Evolutionary conservation across 2,329 filamentous ascomycete genomes (phyloP).

Genomic region (Aspergillus latus): DNA sequence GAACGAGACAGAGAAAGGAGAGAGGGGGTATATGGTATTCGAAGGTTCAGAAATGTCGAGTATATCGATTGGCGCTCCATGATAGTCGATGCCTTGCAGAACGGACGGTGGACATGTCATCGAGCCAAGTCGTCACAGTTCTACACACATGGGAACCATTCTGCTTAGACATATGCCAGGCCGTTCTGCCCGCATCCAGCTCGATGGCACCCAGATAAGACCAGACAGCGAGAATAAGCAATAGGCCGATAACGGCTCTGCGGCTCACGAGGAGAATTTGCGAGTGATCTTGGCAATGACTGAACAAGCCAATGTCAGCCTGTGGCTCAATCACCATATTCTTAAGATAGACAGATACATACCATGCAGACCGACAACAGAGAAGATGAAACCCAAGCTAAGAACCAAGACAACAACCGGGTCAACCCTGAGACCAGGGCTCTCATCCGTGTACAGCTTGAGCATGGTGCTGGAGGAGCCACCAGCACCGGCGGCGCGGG

Average conservation of each 20-base stretch:
- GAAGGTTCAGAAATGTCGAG: conserved; percentile 19
- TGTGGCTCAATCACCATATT: neutral
- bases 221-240: neutral
- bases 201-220: neutral
- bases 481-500: conserved; percentile 87
- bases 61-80: conserved; percentile 4
- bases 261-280: conserved; percentile 66
- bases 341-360: conserved; percentile 44
- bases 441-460: conserved; percentile 98
- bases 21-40: conserved; percentile 26
- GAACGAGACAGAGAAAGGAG: conserved; percentile 16
- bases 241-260: conserved; percentile 1
- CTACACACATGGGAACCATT: neutral
- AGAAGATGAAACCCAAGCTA: conserved; percentile 97
- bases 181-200: conserved; percentile 1
- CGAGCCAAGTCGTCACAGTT: conserved; percentile 7
- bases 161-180: conserved; percentile 7
- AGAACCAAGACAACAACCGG: conserved; percentile 95
- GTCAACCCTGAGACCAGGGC: conserved; percentile 94
- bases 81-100: conserved; percentile 3
- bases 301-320: conserved; percentile 41
- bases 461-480: conserved; percentile 98
- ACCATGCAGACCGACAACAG: conserved; percentile 96
- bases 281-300: conserved; percentile 95
- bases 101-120: neutral